Conservation (phyloP, 306 rosid species). For the Prunus kanzakura region DNA sequence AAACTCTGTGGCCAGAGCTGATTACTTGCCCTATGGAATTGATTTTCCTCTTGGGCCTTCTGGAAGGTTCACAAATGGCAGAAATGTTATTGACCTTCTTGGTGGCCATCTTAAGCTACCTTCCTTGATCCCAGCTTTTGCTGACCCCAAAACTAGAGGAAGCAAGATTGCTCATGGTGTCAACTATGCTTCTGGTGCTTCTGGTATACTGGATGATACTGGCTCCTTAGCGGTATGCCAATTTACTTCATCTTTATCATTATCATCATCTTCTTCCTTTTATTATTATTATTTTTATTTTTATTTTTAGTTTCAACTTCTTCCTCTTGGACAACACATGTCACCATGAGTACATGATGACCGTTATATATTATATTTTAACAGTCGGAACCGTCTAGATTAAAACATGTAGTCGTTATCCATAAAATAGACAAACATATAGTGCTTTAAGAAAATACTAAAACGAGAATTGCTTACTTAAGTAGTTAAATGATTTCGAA, state of each 20-base stretch:
- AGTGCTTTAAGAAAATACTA: no score
- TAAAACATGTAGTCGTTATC: no score
- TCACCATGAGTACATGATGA: no score
- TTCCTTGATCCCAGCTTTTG: slow-evolving; percentile 32
- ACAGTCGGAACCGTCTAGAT: no score
- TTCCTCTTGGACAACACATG: no score
- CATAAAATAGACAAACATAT: no score
- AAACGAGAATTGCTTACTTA: no score
- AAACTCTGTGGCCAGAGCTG: slow-evolving; percentile 37
- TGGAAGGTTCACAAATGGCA: slow-evolving; percentile 53
- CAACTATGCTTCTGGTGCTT: slow-evolving; percentile 47
- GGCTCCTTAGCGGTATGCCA: slow-evolving; percentile 37
- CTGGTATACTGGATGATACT: slow-evolving; percentile 50
- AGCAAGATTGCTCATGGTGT: slow-evolving; percentile 38
- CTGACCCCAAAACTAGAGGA: slow-evolving; percentile 39
- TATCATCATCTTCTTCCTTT: neutral
- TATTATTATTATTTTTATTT: no score
- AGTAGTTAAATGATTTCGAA: no score
- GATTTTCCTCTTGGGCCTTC: slow-evolving; percentile 46
- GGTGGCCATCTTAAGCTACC: slow-evolving; percentile 36
- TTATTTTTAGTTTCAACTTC: no score
- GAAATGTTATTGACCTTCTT: slow-evolving; percentile 42
- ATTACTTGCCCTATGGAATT: slow-evolving; percentile 45
- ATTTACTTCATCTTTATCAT: neutral
- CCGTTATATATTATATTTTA: no score